Conservation (phyloP, 1,284 basidiomycete genomes). For the Sporisorium iseilematis-ciliati region DNA sequence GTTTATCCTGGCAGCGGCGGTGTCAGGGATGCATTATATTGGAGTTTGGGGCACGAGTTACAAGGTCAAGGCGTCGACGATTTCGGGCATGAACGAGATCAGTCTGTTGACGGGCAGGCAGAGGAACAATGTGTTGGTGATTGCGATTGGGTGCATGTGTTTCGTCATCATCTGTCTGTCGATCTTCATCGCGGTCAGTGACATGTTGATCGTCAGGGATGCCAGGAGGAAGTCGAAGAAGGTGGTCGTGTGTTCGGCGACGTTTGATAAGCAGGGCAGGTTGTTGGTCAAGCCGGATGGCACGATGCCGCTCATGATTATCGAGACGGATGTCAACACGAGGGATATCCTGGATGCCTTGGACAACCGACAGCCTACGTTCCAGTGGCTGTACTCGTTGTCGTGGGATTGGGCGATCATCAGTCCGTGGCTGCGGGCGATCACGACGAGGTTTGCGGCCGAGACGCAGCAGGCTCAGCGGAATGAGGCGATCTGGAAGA, state of each 20-base stretch:
- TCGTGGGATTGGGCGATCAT: conserved; percentile 73
- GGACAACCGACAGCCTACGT: conserved; percentile 72
- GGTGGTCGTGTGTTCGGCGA: conserved; percentile 72
- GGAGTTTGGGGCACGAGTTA: conserved; percentile 72
- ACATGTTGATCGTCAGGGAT: conserved; percentile 70
- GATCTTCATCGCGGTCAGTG: conserved; percentile 70
- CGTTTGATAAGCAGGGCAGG: conserved; percentile 72
- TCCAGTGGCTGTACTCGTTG: conserved; percentile 74
- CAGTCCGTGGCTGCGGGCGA: conserved; percentile 71
- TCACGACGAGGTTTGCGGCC: conserved; percentile 65
- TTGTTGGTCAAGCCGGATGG: conserved; percentile 73
- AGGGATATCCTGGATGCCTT: conserved; percentile 72
- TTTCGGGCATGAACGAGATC: conserved; percentile 31
- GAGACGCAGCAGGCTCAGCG: conserved; percentile 39
- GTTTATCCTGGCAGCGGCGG: conserved; percentile 71
- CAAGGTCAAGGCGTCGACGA: conserved; percentile 56
- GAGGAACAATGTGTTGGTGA: conserved; percentile 70
- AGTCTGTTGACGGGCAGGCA: conserved; percentile 52
- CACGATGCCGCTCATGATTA: conserved; percentile 72
- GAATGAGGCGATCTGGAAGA: conserved; percentile 58
- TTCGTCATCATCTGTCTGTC: conserved; percentile 71
- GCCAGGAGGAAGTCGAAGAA: conserved; percentile 71
- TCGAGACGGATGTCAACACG: conserved; percentile 71
- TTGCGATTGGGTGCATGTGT: conserved; percentile 71
- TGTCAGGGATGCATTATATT: conserved; percentile 74